These are phyloP conservation scores for Hortiboletus flavorubellus DNA, from an alignment of 768 basidiomycete species.

Conservation along the genomic window DNA sequence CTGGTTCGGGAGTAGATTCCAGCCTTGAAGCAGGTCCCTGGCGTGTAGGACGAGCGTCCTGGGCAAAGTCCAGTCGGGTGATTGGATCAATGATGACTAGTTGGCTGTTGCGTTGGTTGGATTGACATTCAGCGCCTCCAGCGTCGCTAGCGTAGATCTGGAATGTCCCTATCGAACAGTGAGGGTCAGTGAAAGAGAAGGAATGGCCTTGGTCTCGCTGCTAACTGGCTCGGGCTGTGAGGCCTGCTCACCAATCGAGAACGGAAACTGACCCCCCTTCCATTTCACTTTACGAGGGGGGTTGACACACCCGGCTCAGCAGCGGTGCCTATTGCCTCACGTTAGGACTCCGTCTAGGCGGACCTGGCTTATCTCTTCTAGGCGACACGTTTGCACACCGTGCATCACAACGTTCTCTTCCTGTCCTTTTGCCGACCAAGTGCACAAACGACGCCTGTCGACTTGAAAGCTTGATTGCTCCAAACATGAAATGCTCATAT, in stretches of 20 bases:
- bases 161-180: conserved; percentile 14
- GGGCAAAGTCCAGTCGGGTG: conserved; percentile 51
- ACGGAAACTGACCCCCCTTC: conserved; percentile 28
- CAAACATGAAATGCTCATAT: background rate
- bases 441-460: background rate
- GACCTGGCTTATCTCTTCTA: background rate
- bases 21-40: conserved; percentile 45
- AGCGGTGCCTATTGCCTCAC: background rate
- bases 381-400: conserved; percentile 14
- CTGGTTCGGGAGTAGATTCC: conserved; percentile 39
- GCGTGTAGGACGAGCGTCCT: conserved; percentile 48
- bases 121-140: conserved; percentile 26
- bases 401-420: conserved; percentile 8
- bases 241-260: conserved; percentile 18
- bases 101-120: conserved; percentile 16
- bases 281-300: conserved; percentile 14
- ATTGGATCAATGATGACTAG: conserved; percentile 66
- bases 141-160: conserved; percentile 24
- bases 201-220: conserved; percentile 25
- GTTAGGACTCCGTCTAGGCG: too few species aligned
- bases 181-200: conserved; percentile 19
- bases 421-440: background rate
- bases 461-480: background rate
- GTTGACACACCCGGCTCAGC: conserved; percentile 7
- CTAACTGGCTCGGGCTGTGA: conserved; percentile 22